Base-by-base conservation (phyloP, 225 moss, liverwort and hornwort genomes). In the Climacium dendroides region DNA sequence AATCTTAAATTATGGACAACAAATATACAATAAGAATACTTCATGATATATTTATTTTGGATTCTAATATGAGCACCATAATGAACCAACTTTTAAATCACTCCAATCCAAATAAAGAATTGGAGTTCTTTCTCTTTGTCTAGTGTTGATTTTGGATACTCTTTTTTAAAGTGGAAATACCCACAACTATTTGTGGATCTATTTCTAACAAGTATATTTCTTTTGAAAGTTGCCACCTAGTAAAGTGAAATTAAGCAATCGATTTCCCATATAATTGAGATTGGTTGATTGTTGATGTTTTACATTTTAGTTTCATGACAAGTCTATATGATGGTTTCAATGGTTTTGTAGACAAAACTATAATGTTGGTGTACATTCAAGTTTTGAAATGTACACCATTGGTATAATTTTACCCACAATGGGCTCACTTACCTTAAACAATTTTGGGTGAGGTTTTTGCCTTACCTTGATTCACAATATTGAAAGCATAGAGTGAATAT, bases 161-260 rank as follows among this genome's bases (percentile, higher is more conserved):
- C 6, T n/a, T n/a, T n/a, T n/a, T n/a, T 0, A 28, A 10, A 29
- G 4, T 72, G 4, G 17, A 71, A 41, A 2, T 10, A 15, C 2
- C 5, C 0, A 16, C 28, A 43, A 26, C 1, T 0, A 1, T 71
- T 0, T 2, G 0, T 43, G 0, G 5, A 48, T 0, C 7, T 6
- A 73, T 30, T 73, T 73, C 1, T 48, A 0, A 30, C 30, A 19
- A 47, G 2, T 18, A 4, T 19, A 48, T 0, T 11, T 29, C 7
- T 73, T 47, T 30, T 30, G 10, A 30, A 71, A 43, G 43, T 71
- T 71, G 1, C 28, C 6, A 3, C 0, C 10, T 1, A n/a, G n/a
- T n/a, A 9, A 26, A 73, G 10, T 30, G 4, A 18, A 29, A 29
- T 17, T 18, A 29, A 29, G 18, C 11, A 11, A 30, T 30, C n/a